phyloP scores from a whole-genome alignment of 2,329 filamentous ascomycete species.

The Penicillium expansum region DNA sequence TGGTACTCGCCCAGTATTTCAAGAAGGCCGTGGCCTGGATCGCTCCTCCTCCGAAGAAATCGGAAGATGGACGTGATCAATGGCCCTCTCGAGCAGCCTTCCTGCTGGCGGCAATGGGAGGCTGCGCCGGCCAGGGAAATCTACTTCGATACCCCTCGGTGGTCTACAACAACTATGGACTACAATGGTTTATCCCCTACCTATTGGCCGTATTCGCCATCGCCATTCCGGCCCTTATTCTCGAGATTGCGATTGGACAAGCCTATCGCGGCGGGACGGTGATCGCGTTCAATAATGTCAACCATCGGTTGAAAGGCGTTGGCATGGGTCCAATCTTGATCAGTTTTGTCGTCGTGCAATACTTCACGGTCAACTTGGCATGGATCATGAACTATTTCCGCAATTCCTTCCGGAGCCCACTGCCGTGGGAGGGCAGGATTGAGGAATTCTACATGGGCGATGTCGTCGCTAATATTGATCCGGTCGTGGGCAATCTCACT shows the following conservation, averaged over 20 bases:
- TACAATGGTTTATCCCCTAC: conserved; percentile 62
- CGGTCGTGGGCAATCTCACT: conserved; percentile 41
- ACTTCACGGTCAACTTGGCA: conserved; percentile 57
- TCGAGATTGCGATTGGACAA: conserved; percentile 54
- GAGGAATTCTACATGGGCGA: conserved; percentile 54
- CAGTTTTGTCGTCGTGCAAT: conserved; percentile 55
- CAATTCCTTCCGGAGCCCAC: conserved; percentile 53
- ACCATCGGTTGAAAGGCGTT: conserved; percentile 53
- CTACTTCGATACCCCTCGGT: conserved; percentile 58
- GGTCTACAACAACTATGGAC: conserved; percentile 59
- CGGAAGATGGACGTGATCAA: conserved; percentile 50
- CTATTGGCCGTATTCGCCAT: conserved; percentile 55
- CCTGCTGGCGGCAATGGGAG: conserved; percentile 58
- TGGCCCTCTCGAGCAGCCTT: conserved; percentile 57
- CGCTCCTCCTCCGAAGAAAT: conserved; percentile 33
- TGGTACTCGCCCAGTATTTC: conserved; percentile 10
- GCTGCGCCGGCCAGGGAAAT: conserved; percentile 58
- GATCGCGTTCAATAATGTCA: conserved; percentile 55
- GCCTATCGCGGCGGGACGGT: conserved; percentile 57
- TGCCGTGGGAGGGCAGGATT: conserved; percentile 54
- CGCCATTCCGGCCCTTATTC: conserved; percentile 55
- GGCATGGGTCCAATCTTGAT: conserved; percentile 55
- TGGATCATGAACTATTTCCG: conserved; percentile 62
- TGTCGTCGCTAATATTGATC: conserved; percentile 50
- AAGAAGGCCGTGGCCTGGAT: conserved; percentile 30